Conservation (phyloP, 2,329 filamentous ascomycete genomes). For the Aspergillus sojae region DNA sequence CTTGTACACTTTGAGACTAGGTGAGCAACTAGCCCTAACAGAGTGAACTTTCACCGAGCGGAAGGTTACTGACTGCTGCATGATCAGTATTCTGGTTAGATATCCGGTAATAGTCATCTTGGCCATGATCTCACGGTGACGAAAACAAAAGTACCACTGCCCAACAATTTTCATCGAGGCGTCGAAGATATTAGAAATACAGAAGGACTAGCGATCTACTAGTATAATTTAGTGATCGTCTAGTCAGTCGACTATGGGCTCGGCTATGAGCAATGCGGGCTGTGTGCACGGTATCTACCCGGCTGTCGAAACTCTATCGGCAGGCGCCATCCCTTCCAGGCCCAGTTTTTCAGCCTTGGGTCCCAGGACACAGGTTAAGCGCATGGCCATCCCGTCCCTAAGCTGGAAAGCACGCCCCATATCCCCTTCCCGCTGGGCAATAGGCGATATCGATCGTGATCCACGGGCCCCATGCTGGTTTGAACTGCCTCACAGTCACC, state of each 20-base stretch:
- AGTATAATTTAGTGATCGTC: not conserved
- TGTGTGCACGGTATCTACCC: constrained; percentile 4
- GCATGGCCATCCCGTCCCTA: not conserved
- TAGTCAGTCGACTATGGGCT: constrained; percentile 1
- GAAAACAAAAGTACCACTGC: not conserved
- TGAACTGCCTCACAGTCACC: constrained; percentile 2
- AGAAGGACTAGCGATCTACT: not conserved
- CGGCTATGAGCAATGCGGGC: not conserved
- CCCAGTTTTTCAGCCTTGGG: constrained; percentile 4
- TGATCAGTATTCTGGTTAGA: not conserved
- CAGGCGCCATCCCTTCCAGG: not conserved
- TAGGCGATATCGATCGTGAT: not conserved
- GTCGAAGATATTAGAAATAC: not conserved
- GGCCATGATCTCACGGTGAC: not conserved
- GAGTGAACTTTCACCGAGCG: not conserved
- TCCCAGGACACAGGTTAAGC: not conserved
- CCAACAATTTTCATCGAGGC: not conserved
- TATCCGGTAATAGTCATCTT: not conserved
- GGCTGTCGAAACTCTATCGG: constrained; percentile 4
- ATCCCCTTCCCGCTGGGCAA: not conserved
- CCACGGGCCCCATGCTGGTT: constrained; percentile 4
- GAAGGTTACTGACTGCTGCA: no score
- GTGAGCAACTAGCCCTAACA: not conserved
- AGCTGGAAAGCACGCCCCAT: not conserved
- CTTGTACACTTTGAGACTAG: not conserved